Evolutionary conservation across 768 basidiomycete genomes (phyloP), one percentile per base, ranked within the genome.

Genomic region (Tricholoma terreum): DNA sequence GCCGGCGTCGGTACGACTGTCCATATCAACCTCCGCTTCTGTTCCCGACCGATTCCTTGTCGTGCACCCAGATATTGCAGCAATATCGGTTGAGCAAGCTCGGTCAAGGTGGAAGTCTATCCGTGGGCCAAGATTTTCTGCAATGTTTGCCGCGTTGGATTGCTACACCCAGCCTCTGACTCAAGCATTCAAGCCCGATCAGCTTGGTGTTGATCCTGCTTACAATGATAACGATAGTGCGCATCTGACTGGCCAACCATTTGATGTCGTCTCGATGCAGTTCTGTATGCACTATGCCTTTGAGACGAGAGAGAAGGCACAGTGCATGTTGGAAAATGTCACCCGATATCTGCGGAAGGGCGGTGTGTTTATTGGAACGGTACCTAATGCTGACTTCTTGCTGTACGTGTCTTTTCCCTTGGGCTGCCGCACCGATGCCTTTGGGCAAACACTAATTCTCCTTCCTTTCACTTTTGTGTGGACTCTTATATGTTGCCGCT

Each of bases 281-380:
- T 99, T 99, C 71, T 98, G 97, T 73, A 98, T 99, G 92, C 97
- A 99, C 71, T 98, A 99, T 67, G 97, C 97, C 7, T 98, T 99
- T 69, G 94, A 98, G 71, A 89, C 82, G n/a, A 82, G 85, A 30
- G 77, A 82, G 57, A 97, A 97, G 68, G 90, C 86, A 22, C 82
- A 92, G 31, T 88, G 85, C 69, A 97, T 99, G 97, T 84, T 99
- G 31, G 81, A 85, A 35, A 99, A 99, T 69, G 95, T 94, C 30
- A 83, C 85, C 56, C 74, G 80, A 46, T 87, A 88, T 79, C 77
- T 99, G 45, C 78, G 90, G 30, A 77, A 80, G 24, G 96, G 95
- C 22, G 97, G 97, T 4, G 74, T 87, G n/a, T 97, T 98, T 65
- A 83, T 99, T 53, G 97, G 97, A n/a, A 99, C 97, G 0, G 90